Percentiles rank a stretch among this genome's conserved stretches.
Evolutionary conservation across 768 basidiomycete species (phyloP).

Genomic region (Dentipellis sp.): DNA sequence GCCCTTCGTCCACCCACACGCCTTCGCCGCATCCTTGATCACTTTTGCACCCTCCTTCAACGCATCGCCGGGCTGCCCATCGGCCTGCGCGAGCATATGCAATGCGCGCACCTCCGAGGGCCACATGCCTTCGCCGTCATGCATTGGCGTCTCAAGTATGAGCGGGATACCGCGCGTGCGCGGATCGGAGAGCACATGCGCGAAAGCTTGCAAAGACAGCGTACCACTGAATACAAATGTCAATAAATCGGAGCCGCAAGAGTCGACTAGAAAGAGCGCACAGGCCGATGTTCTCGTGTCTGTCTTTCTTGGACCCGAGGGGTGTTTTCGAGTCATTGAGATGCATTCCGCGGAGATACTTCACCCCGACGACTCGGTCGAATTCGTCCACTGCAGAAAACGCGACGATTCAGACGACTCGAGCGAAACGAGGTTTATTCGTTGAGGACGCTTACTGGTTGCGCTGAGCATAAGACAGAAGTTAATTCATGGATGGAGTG

Average conservation of each 20-base stretch:
- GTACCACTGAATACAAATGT: constrained; percentile 41
- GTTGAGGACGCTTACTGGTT: not conserved
- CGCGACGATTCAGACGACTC: too few relatives aligned
- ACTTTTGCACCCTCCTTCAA: not conserved
- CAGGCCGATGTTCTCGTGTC: constrained; percentile 83
- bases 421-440: too few relatives aligned
- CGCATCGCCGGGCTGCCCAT: not conserved
- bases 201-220: constrained; percentile 55
- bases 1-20: not conserved
- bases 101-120: not conserved
- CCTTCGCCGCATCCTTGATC: not conserved
- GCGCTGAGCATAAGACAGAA: not conserved
- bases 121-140: constrained; percentile 28
- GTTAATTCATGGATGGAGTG: too few relatives aligned
- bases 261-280: constrained; percentile 26
- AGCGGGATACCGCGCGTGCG: constrained; percentile 65
- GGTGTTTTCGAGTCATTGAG: constrained; percentile 74
- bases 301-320: constrained; percentile 57
- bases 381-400: constrained; percentile 46
- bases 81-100: not conserved
- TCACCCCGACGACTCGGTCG: constrained; percentile 56
- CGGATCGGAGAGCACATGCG: constrained; percentile 56
- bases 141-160: constrained; percentile 73
- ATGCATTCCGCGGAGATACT: constrained; percentile 77
- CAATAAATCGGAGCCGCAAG: not conserved